Evolutionary conservation across 306 rosid species (phyloP), one percentile per base, ranked within the genome.

Genomic region (Acacia confusa): DNA sequence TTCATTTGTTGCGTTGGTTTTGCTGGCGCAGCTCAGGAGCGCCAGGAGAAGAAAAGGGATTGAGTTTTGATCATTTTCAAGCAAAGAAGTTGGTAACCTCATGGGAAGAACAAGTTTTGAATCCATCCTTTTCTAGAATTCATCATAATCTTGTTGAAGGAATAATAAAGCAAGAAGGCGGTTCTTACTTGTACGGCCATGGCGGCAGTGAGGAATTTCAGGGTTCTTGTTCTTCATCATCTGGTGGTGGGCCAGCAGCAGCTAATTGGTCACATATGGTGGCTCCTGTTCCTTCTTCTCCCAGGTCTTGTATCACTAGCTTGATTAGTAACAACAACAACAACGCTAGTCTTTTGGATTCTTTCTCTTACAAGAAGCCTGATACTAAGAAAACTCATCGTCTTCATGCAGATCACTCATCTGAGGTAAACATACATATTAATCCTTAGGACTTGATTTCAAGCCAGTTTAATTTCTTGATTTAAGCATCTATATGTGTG

Each of bases 221-320:
- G 74, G 74, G 32, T 2, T 5, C n/a, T 69, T 22, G 17, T 38
- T 40, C 64, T 38, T 40, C 60, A 20, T 20, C 40, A 36, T 36
- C 1, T 36, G 40, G 40, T 36, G 40, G 40, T 36, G 40, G 40
- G 40, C 6, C 74, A 41, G 50, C 57, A 43, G 52, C 38, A 43
- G 30, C 43, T 34, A 47, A 30, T 84, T 94, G 91, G 89, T 82
- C 92, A 48, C 87, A 69, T 34, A 69, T 84, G 53, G 79, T 82
- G 81, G 83, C 86, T 76, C 86, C 91, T 60, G 88, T 87, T 86
- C 87, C 95, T 84, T 88, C 95, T 82, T 92, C 95, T 14, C 85
- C 95, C 20, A 70, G 66, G 25, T 86, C 94, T 72, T 73, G 85
- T 74, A 82, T 85, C 79, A 86, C 94, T 73, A 88, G 83, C 78